phyloP scores from a whole-genome alignment of 495 filamentous ascomycete genomes.

The Daldinia concentrica region DNA sequence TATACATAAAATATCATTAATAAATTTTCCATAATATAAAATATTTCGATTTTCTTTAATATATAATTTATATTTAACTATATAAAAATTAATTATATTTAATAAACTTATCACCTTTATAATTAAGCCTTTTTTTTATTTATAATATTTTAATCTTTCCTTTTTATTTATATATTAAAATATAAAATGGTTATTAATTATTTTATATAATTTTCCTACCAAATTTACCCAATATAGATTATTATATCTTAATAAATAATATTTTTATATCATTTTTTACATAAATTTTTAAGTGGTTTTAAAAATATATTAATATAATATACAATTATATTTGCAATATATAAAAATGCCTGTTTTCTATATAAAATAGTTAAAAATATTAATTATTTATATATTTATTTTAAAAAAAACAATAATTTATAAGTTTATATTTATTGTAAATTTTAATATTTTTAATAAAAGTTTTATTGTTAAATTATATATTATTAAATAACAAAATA shows the following conservation, averaged over 20 bases:
- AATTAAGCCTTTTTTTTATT: no score
- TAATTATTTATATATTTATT: no score
- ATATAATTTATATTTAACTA: conserved; percentile 1
- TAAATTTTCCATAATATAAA: not conserved
- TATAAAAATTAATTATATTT: not conserved
- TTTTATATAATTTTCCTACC: no score
- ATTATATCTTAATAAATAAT: not conserved
- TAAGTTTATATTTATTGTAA: no score
- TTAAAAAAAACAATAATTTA: no score
- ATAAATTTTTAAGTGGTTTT: not conserved
- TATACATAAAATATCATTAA: no score
- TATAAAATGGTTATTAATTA: no score
- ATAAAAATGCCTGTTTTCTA: not conserved
- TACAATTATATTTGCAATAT: not conserved
- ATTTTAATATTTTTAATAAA: no score
- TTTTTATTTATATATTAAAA: no score
- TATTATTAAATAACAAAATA: no score
- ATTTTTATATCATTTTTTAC: not conserved
- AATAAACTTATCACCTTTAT: not conserved
- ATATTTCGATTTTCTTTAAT: not conserved
- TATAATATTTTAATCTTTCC: no score
- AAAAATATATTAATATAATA: not conserved
- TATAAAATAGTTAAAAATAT: not conserved
- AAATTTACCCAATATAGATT: not conserved
- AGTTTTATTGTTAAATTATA: no score